phyloP scores from a whole-genome alignment of 2,329 filamentous ascomycete genomes.

The Lachnellula subtilissima region DNA sequence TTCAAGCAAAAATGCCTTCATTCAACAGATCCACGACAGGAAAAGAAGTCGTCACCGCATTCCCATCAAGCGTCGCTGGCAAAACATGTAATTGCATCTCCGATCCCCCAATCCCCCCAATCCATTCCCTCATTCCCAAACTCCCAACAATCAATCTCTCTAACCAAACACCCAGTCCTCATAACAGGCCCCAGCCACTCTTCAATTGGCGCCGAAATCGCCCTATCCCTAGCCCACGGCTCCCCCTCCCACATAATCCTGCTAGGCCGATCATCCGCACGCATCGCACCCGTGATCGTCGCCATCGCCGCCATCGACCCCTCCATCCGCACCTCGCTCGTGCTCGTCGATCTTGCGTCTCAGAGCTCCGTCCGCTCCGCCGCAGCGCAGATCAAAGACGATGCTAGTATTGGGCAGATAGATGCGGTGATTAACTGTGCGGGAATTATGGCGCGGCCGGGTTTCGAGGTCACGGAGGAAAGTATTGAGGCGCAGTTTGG shows the following conservation, averaged over 20 bases:
- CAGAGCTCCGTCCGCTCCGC: constrained; percentile 37
- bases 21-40: constrained; percentile 13
- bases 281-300: constrained; percentile 14
- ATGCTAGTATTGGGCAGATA: constrained; percentile 31
- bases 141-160: not conserved
- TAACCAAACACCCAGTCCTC: constrained; percentile 3
- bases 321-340: constrained; percentile 10
- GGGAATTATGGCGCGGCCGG: constrained; percentile 36
- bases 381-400: constrained; percentile 32
- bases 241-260: constrained; percentile 16
- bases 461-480: constrained; percentile 30
- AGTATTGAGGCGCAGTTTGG: constrained; percentile 34
- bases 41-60: constrained; percentile 14
- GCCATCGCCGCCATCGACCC: constrained; percentile 11
- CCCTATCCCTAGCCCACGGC: constrained; percentile 21
- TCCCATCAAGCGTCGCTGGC: constrained; percentile 25
- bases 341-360: constrained; percentile 35
- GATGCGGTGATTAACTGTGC: constrained; percentile 42
- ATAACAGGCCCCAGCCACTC: constrained; percentile 17
- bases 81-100: constrained; percentile 29
- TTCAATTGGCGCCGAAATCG: constrained; percentile 17
- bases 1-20: constrained; percentile 6
- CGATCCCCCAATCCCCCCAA: not conserved
- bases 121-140: too few relatives aligned
- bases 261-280: constrained; percentile 12